These are phyloP conservation scores for Theobroma grandiflorum DNA, from an alignment of 441 rosid species.

Conservation along the genomic window DNA sequence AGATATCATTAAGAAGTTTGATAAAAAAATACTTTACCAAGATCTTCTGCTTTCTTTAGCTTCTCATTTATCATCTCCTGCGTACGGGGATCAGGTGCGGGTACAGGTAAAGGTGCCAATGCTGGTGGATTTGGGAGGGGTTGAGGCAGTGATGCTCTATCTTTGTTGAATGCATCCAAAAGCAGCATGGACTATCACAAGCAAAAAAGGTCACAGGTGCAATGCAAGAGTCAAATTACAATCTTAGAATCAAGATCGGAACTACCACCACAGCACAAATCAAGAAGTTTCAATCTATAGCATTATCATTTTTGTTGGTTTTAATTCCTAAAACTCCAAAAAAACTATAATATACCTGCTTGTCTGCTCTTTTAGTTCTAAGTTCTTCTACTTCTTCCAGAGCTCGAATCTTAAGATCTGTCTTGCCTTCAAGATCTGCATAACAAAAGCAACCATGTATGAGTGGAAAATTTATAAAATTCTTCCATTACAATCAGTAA, in stretches of 20 bases:
- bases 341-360: conserved; percentile 62
- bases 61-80: conserved; percentile 99
- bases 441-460: conserved; percentile 12
- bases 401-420: conserved; percentile 88
- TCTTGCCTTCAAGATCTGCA: conserved; percentile 94
- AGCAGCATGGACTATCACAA: conserved; percentile 83
- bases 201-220: conserved; percentile 27
- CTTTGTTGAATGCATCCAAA: conserved; percentile 98
- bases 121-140: conserved; percentile 79
- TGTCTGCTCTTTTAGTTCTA: conserved; percentile 93
- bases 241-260: conserved; percentile 16
- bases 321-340: conserved; percentile 13
- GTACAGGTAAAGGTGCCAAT: conserved; percentile 71
- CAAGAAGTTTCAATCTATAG: not conserved
- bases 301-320: not conserved
- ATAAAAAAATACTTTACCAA: conserved; percentile 53
- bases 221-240: conserved; percentile 19
- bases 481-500: conserved; percentile 2
- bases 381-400: conserved; percentile 94
- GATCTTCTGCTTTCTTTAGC: conserved; percentile 97
- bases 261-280: conserved; percentile 6
- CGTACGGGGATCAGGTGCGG: conserved; percentile 87
- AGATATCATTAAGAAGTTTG: not conserved
- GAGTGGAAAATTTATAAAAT: not conserved
- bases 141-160: conserved; percentile 95